Evolutionary conservation across 2,329 filamentous ascomycete genomes (phyloP).

Genomic region (Exophiala calicioides): DNA sequence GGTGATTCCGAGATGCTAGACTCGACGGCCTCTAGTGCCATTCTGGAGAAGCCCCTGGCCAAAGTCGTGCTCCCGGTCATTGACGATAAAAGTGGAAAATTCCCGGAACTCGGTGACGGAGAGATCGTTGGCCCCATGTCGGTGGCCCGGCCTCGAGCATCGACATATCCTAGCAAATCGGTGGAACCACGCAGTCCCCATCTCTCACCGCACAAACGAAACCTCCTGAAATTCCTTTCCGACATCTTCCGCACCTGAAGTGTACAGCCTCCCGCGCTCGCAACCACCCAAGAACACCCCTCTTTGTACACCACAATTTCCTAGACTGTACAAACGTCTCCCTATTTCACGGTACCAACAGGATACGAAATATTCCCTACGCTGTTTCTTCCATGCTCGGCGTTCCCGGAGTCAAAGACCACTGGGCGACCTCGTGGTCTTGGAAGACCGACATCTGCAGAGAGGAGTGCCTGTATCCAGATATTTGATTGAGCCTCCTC

Average conservation of each 20-base stretch:
- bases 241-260: slow-evolving; percentile 38
- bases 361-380: too few species aligned
- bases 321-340: slow-evolving; percentile 15
- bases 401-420: slow-evolving; percentile 2
- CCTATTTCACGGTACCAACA: slow-evolving; percentile 3
- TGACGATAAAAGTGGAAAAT: slow-evolving; percentile 67
- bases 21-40: slow-evolving; percentile 23
- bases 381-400: slow-evolving; percentile 4
- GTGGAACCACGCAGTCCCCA: slow-evolving; percentile 46
- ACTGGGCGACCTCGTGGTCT: slow-evolving; percentile 5
- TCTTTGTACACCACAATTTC: slow-evolving; percentile 7
- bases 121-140: slow-evolving; percentile 93
- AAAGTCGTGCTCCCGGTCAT: slow-evolving; percentile 58
- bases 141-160: slow-evolving; percentile 38
- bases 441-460: too few species aligned
- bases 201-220: slow-evolving; percentile 45
- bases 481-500: too few species aligned
- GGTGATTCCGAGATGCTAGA: slow-evolving; percentile 31
- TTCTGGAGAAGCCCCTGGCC: slow-evolving; percentile 35
- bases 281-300: too few species aligned
- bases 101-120: slow-evolving; percentile 81
- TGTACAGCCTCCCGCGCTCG: too few species aligned
- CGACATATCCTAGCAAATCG: slow-evolving; percentile 27
- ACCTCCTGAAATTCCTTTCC: slow-evolving; percentile 47
- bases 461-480: too few species aligned